Base-by-base conservation (phyloP, 192 early-diverging fungal species). In the Gigaspora rosea region DNA sequence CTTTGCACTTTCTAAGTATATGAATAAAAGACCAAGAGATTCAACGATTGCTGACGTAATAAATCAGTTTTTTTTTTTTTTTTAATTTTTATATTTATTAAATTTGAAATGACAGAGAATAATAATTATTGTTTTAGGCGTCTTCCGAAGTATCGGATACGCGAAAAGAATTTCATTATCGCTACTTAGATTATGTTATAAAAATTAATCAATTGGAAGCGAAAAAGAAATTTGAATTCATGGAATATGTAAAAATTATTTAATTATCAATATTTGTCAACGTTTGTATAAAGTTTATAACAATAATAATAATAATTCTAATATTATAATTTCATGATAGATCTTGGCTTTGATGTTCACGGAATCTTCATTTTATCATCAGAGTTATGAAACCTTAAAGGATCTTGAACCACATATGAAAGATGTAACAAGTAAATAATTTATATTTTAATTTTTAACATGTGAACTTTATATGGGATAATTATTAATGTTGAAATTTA, bases 391-490 rank as follows among this genome's bases (percentile, higher is more conserved):
- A 59, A 88, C 89, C 62, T 71, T 96, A 32, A 90, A 91, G 75
- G 91, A 92, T 76, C 80, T 94, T 51, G 95, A 96, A 79, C 95
- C 93, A 4, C 84, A 88, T 35, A 94, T 96, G 92, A 88, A 91
- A 50, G 84, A 87, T 71, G 85, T 96, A 35, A 92, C 92, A 41
- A 87, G 86, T 85, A 80, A 61, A 46, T 41, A 41, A 3, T 41
- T 41, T 41, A 41, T 41, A 41, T 41, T 3, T 41, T 41, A 5
- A 41, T 41, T 41, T 41, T 5, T 41, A 41, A 3, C 2, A 41
- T 41, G 36, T 5, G 5, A 41, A 41, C 36, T 41, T 41, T n/a
- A n/a, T 3, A 5, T 41, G 36, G 5, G 2, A 41, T 41, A 41
- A 41, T 41, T 41, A 5, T 41, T 41, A 41, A 41, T 41, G 36